These are phyloP conservation scores for Ambrosia trifida DNA, from an alignment of 129 eudicot species.

Conservation along the genomic window DNA sequence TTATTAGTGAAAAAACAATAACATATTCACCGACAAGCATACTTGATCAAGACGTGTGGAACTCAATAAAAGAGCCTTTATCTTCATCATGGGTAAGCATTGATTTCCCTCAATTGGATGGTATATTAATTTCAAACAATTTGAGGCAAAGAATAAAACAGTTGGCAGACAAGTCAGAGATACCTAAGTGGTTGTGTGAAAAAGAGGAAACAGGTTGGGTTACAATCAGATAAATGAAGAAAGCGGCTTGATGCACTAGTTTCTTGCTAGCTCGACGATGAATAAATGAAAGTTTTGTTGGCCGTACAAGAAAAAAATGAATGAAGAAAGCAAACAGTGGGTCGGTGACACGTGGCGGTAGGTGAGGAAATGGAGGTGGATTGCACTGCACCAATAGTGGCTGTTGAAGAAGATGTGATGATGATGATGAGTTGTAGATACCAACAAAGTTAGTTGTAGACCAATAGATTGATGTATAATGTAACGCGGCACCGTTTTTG, in stretches of 20 bases:
- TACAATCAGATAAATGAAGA: slow-evolving; percentile 39
- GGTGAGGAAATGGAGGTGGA: slow-evolving; percentile 40
- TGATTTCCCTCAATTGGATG: background rate
- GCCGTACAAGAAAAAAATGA: background rate
- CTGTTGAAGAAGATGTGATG: background rate
- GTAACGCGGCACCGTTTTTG: background rate
- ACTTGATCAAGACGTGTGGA: slow-evolving; percentile 73
- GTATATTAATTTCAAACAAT: background rate
- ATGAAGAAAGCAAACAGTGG: slow-evolving; percentile 15
- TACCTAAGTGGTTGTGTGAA: slow-evolving; percentile 42
- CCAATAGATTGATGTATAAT: background rate
- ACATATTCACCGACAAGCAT: slow-evolving; percentile 68
- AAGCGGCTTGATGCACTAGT: background rate
- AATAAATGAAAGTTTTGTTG: no score
- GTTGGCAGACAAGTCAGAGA: slow-evolving; percentile 42
- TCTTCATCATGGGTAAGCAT: slow-evolving; percentile 3
- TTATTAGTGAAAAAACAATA: slow-evolving; percentile 11
- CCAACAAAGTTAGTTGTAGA: slow-evolving; percentile 2
- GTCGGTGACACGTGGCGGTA: slow-evolving; percentile 39
- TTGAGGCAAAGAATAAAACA: slow-evolving; percentile 39
- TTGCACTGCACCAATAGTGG: slow-evolving; percentile 22
- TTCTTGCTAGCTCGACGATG: no score
- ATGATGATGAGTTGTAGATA: slow-evolving; percentile 10
- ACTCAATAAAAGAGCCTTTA: slow-evolving; percentile 38
- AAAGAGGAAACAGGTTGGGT: slow-evolving; percentile 55